phyloP scores from a whole-genome alignment of 2,329 filamentous ascomycete genomes.

The Domatiomyces catenatus region DNA sequence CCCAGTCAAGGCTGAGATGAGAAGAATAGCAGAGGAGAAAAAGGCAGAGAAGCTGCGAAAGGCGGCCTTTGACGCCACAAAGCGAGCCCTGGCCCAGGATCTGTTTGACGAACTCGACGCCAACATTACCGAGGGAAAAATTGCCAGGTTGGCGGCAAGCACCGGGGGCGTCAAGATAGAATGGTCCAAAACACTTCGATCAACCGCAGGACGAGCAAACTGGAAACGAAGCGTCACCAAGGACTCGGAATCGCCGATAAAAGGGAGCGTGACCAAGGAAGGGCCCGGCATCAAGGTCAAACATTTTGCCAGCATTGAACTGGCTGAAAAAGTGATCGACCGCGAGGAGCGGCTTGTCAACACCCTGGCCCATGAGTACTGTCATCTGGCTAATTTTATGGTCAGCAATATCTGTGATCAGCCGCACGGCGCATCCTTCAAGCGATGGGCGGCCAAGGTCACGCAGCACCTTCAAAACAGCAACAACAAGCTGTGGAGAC shows the following conservation, averaged over 20 bases:
- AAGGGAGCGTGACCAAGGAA: conserved; percentile 8
- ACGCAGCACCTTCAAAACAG: conserved; percentile 22
- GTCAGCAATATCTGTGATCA: conserved; percentile 57
- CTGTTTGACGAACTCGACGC: conserved; percentile 44
- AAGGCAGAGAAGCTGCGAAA: conserved; percentile 24
- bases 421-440: conserved; percentile 75
- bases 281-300: conserved; percentile 18
- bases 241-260: conserved; percentile 16
- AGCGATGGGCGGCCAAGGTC: conserved; percentile 43
- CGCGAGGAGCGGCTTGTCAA: conserved; percentile 65
- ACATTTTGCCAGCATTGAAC: conserved; percentile 65
- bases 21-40: conserved; percentile 20
- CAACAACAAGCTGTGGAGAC: conserved; percentile 38
- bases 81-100: conserved; percentile 36
- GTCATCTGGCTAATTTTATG: conserved; percentile 87
- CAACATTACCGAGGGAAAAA: conserved; percentile 33
- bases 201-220: conserved; percentile 50
- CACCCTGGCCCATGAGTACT: conserved; percentile 92
- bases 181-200: conserved; percentile 48
- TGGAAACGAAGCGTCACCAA: conserved; percentile 48
- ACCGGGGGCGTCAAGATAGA: conserved; percentile 44
- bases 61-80: conserved; percentile 39
- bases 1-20: conserved; percentile 15
- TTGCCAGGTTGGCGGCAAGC: conserved; percentile 32
- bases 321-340: conserved; percentile 77